phyloP scores from a whole-genome alignment of 164 flowering plant species.

The Annona cherimola region DNA sequence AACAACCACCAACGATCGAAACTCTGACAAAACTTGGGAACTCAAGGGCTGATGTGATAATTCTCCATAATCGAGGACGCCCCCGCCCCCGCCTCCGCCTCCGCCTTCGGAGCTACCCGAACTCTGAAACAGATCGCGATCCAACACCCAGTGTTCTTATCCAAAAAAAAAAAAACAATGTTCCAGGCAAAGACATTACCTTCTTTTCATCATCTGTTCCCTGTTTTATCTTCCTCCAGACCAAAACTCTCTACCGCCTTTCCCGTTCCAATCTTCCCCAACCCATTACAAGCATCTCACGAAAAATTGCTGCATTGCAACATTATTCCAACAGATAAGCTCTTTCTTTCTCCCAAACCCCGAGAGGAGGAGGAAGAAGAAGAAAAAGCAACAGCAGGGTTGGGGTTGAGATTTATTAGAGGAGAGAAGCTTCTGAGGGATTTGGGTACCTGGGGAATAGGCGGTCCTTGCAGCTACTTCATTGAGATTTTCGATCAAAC shows the following conservation, averaged over 20 bases:
- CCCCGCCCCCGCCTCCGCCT: no score
- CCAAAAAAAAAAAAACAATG: not conserved
- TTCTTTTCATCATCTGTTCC: not conserved
- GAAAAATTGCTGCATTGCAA: not conserved
- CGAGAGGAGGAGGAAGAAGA: not conserved
- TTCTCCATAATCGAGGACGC: no score
- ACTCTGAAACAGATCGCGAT: no score
- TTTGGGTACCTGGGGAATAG: conserved; percentile 17
- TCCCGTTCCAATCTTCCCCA: not conserved
- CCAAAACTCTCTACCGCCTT: not conserved
- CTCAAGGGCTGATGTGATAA: no score
- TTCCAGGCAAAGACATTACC: not conserved
- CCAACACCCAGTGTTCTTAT: not conserved
- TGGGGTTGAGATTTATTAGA: not conserved
- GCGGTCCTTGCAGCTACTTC: conserved; percentile 17
- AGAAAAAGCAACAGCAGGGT: not conserved
- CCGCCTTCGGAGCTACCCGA: no score
- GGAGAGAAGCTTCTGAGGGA: conserved; percentile 15
- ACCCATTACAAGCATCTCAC: not conserved
- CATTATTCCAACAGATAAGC: not conserved
- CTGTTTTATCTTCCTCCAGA: not conserved
- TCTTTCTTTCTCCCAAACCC: not conserved
- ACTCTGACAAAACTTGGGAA: no score
- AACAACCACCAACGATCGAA: no score
- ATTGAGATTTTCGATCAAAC: conserved; percentile 6